Base-by-base conservation (phyloP, 176 grass and related monocot genomes). In the Panicum miliaceum region DNA sequence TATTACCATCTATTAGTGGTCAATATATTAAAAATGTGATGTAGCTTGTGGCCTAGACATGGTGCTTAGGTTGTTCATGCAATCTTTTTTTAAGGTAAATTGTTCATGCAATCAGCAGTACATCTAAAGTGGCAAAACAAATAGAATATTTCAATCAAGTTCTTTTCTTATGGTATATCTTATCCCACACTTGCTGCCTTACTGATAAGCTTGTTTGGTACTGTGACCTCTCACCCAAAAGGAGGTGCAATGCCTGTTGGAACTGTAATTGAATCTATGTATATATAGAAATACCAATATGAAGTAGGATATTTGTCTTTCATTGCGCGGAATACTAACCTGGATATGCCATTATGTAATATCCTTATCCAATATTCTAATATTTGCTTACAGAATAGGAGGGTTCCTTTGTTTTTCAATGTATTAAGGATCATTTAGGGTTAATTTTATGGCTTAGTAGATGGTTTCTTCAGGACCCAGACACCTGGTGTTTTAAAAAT, bases 391-490 rank as follows among this genome's bases (percentile, higher is more conserved):
- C 3, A 34, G 18, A 70, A 27, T 78, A 26, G 18, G 52, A 75
- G 54, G 61, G 62, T 5, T 74, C 47, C 25, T 29, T 86, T 81
- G 9, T 61, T 80, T 64, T 5, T 85, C 27, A 8, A 43, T 20
- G 12, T 64, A 13, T 38, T 20, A 40, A 71, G 77, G 23, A 47
- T 32, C 12, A 36, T 62, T 61, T 78, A 35, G 14, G 42, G 13
- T 69, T 68, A 20, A 56, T 69, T 76, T 69, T 82, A 60, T 88
- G 19, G 13, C 26, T 84, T 79, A 65, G 27, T 32, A 25, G 43
- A 57, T 37, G 61, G 13, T 78, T 63, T 45, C 23, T 45, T 34
- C 71, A 54, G 25, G 20, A 53, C 29, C 47, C 6, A 22, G 45
- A 13, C 45, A 13, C 45, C 18, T 1, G 4, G 2, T 52, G 43